Base-by-base conservation (phyloP, 345 rosid species). In the Citrus reticulata region DNA sequence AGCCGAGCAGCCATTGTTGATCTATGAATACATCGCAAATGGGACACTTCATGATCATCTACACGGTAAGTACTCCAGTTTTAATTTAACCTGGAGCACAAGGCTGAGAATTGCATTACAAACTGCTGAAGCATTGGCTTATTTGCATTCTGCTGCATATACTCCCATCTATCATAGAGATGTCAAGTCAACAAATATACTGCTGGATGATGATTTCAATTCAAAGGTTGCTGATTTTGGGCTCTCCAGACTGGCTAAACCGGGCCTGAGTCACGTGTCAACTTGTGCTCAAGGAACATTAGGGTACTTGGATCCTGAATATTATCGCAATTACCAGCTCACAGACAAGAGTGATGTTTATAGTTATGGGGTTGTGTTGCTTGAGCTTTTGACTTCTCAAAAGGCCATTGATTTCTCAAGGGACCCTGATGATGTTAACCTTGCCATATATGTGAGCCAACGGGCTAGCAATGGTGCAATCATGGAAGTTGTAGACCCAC, bases 231-330 rank as follows among this genome's bases (percentile, higher is more conserved):
- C 90, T 0, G 92, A 89, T 76, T 91, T 91, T 10, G 94, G 92
- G 7, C 84, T 91, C 49, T 91, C 94, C 3, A 84, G 94, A 42
- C 78, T 89, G 60, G 94, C 94, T 74, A 64, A 20, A 14, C 91
- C 91, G 0, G 94, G 89, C 25, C 81, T 89, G 42, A 89, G 91
- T 69, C 94, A 91, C 77, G 91, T 89, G 20, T 89, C 94, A 7
- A 89, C 94, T 20, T 89, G 92, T 79, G 92, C 92, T 35, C 92
- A 88, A 35, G 94, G 92, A 22, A 89, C 94, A 10, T 62, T 91
- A 1, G 94, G 94, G 19, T 91, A 91, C 84, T 72, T 91, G 61
- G 94, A 91, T 74, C 92, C 91, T 9, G 92, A 89, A 32, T 89
- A 89, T 82, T 90, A 87, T 55, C 84, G 89, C 22, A 90, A 84